Conservation (phyloP, 2,329 filamentous ascomycete genomes). For the Atkinsonella hypoxylon region DNA sequence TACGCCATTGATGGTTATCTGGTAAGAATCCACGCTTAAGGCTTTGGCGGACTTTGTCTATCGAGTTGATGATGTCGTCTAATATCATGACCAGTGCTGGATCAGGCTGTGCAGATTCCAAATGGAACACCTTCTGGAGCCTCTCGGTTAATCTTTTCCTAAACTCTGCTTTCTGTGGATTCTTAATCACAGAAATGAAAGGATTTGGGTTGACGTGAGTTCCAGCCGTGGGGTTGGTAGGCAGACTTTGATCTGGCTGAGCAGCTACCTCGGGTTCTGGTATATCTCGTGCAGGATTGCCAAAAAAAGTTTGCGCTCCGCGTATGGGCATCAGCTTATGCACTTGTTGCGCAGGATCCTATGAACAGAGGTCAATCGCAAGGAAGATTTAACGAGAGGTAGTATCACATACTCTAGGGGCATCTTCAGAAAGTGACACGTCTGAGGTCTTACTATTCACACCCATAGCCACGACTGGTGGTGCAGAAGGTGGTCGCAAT, state of each 20-base stretch:
- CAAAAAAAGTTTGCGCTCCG: conserved; percentile 27
- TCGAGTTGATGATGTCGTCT: conserved; percentile 12
- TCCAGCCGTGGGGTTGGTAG: neutral
- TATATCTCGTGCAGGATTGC: conserved; percentile 6
- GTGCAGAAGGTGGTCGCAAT: neutral
- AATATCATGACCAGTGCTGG: conserved; percentile 6
- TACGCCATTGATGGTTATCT: conserved; percentile 25
- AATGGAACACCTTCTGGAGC: conserved; percentile 1
- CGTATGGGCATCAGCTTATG: conserved; percentile 19
- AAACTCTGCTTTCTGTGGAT: conserved; percentile 16
- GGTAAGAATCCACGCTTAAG: conserved; percentile 17
- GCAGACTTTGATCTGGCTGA: neutral
- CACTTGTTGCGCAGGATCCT: conserved; percentile 5
- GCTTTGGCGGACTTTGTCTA: conserved; percentile 15
- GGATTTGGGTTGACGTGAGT: neutral
- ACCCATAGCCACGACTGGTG: neutral
- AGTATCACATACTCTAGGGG: neutral
- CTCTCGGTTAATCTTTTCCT: conserved; percentile 7
- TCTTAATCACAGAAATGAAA: conserved; percentile 2
- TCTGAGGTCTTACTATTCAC: neutral
- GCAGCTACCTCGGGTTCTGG: neutral
- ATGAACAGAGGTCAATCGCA: neutral
- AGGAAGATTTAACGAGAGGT: too few relatives aligned
- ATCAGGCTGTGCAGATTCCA: neutral
- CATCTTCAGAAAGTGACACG: neutral